These are phyloP conservation scores for Fraxinus dipetala DNA, from an alignment of 305 asterid genomes.

Conservation along the genomic window DNA sequence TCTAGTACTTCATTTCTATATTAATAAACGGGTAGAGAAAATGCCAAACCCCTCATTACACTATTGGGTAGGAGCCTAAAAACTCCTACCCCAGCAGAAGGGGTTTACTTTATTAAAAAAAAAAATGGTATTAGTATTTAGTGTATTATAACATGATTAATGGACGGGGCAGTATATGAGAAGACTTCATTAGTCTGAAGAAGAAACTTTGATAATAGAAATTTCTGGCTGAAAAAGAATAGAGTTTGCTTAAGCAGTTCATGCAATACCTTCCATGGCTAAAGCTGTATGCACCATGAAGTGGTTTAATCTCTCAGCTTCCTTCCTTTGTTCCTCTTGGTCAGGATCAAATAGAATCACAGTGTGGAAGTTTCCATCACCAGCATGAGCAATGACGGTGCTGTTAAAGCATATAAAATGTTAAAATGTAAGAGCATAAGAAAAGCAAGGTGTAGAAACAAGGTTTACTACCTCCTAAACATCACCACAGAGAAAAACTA, in stretches of 20 bases:
- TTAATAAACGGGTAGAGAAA: background rate
- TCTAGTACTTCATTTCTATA: background rate
- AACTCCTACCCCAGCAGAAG: background rate
- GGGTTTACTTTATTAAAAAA: background rate
- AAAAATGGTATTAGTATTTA: background rate
- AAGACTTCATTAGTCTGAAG: background rate
- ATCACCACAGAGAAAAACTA: constrained; percentile 3
- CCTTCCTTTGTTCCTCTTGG: constrained; percentile 58
- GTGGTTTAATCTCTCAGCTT: constrained; percentile 91
- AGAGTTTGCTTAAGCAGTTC: constrained; percentile 10
- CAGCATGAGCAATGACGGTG: constrained; percentile 97
- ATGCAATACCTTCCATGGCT: constrained; percentile 78
- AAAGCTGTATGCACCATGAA: constrained; percentile 85
- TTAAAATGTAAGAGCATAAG: constrained; percentile 5
- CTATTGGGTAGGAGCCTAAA: background rate
- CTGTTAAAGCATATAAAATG: constrained; percentile 37
- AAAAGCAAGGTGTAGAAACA: constrained; percentile 1
- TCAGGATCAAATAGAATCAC: constrained; percentile 72
- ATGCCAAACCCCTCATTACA: background rate
- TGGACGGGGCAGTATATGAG: background rate
- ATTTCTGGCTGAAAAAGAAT: background rate
- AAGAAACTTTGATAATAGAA: background rate
- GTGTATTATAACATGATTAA: background rate
- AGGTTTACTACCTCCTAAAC: background rate
- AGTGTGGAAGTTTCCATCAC: constrained; percentile 96